A percentile compares a stretch with the other conserved stretches of the same genome.
These are phyloP conservation scores for Blastocladiella emersonii DNA, from an alignment of 371 early-diverging fungal genomes.

Conservation along the genomic window DNA sequence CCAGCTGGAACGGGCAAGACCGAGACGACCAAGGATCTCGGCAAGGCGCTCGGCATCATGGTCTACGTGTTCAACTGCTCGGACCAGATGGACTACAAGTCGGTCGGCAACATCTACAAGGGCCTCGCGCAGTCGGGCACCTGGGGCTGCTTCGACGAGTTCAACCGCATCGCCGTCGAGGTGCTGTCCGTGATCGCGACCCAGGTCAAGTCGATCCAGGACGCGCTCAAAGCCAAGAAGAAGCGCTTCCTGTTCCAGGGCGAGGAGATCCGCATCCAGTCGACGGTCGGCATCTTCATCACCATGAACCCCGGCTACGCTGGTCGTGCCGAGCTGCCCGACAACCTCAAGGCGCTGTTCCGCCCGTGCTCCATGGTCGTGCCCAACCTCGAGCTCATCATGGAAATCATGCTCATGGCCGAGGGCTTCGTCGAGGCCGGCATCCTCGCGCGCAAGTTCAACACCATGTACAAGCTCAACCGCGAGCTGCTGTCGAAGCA, in stretches of 20 bases:
- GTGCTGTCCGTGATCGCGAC: constrained; percentile 50
- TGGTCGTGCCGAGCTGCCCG: constrained; percentile 49
- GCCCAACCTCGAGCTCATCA: constrained; percentile 47
- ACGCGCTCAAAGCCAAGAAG: constrained; percentile 41
- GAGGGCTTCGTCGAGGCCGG: constrained; percentile 50
- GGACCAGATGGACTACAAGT: constrained; percentile 50
- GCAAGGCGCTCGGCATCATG: constrained; percentile 44
- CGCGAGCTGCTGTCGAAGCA: constrained; percentile 44
- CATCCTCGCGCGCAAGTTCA: constrained; percentile 41
- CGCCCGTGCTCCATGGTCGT: constrained; percentile 50
- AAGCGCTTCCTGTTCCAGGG: constrained; percentile 49
- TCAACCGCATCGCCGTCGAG: constrained; percentile 48
- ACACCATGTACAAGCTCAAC: constrained; percentile 45
- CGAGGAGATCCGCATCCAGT: constrained; percentile 36
- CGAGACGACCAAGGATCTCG: constrained; percentile 50
- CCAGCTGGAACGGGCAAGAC: constrained; percentile 43
- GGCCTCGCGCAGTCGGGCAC: constrained; percentile 43
- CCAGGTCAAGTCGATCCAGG: constrained; percentile 47
- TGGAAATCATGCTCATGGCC: constrained; percentile 54
- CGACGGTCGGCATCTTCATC: constrained; percentile 41
- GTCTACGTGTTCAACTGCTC: constrained; percentile 54
- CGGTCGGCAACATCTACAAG: constrained; percentile 48
- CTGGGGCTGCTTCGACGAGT: constrained; percentile 59
- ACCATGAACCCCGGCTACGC: constrained; percentile 58
- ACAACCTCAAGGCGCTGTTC: constrained; percentile 49